Evolutionary conservation across 192 early-diverging fungal genomes (phyloP), one percentile per base, ranked within the genome.

Genomic region (Gigaspora rosea): DNA sequence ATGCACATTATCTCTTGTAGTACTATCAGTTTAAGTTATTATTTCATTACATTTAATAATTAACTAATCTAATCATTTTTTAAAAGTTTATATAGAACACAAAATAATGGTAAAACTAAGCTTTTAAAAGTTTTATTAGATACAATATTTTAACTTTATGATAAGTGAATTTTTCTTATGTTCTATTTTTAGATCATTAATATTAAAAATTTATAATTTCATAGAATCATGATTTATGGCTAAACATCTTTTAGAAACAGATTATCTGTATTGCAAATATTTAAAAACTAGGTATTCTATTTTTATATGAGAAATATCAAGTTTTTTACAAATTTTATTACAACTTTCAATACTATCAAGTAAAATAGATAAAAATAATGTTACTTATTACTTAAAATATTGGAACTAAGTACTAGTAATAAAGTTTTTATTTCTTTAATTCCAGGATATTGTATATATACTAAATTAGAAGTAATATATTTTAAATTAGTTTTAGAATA

Each of bases 391-490:
- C 65, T 67, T 16, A 67, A 48, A 67, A 13, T 67, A 20, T 1
- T 12, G 13, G 46, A 15, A 48, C 15, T 67, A 22, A 15, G 41
- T 67, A 8, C 11, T 67, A 48, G 41, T 67, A 48, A 46, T 46
- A 67, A 67, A 67, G 65, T 67, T 67, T 66, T 67, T 67, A 35
- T 47, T 16, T 15, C n/a, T 22, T 67, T 67, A 67, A 67, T 67
- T 20, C 16, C 46, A 18, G 65, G 41, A 9, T 67, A 67, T 48
- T 9, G 13, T 0, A 12, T 33, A 4, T 62, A 62, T 62, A 62
- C 9, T 10, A 67, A 67, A 67, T 18, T 67, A 48, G 59, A 10
- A 11, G 9, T 27, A 62, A 62, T 8, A 62, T 62, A 62, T 62
- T 61, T 61, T 62, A 62, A 32, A 33, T 62, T 61, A n/a, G 12